These are phyloP conservation scores for Zygnema cylindricum DNA, from an alignment of 139 green algal species.

Conservation along the genomic window DNA sequence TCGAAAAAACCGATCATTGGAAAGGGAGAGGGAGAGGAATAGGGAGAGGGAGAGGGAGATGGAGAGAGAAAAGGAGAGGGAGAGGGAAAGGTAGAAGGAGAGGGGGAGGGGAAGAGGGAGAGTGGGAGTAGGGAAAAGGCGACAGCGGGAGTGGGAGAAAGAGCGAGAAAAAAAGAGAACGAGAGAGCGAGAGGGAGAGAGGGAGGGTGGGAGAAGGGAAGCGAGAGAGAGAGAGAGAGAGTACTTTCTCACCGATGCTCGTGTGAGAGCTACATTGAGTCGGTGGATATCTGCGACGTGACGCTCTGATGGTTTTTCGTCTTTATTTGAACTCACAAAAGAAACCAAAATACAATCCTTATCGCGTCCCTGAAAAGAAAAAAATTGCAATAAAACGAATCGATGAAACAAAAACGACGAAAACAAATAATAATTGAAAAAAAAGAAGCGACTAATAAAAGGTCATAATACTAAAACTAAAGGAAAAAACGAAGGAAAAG, in stretches of 20 bases:
- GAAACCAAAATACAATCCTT: constrained; percentile 59
- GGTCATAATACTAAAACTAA: no score
- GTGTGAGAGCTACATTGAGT: constrained; percentile 93
- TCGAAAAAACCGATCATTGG: neutral
- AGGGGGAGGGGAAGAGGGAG: no score
- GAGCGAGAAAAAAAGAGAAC: no score
- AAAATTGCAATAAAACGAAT: no score
- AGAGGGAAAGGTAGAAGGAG: no score
- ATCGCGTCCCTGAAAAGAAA: constrained; percentile 63
- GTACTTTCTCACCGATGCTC: constrained; percentile 70
- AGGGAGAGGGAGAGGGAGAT: constrained; percentile 32
- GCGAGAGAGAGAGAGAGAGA: neutral
- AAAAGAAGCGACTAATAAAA: no score
- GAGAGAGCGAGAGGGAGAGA: no score
- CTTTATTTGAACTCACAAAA: constrained; percentile 58
- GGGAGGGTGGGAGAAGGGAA: neutral
- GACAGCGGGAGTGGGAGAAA: constrained; percentile 19
- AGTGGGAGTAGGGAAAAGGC: no score
- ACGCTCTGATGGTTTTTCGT: neutral
- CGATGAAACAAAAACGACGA: no score
- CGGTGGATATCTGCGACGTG: constrained; percentile 83
- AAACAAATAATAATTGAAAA: no score
- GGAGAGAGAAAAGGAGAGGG: constrained; percentile 22
- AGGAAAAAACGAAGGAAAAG: no score
- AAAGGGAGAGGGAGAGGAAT: constrained; percentile 4